Conservation (phyloP, 2,329 filamentous ascomycete genomes). For the Emmonsia crescens region DNA sequence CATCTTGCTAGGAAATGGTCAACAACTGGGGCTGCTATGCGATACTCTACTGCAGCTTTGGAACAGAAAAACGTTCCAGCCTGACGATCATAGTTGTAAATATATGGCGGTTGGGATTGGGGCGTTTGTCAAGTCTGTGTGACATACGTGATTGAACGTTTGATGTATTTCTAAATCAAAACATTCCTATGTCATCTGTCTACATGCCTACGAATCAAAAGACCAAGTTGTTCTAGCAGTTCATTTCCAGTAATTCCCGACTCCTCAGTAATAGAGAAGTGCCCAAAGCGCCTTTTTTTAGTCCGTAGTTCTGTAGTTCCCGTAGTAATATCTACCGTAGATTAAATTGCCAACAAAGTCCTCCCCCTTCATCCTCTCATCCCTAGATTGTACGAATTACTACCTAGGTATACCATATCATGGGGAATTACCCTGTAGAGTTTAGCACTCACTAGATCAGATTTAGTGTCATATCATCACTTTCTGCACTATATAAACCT, state of each 20-base stretch:
- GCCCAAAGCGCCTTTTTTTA: background rate
- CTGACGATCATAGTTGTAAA: background rate
- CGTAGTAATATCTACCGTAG: background rate
- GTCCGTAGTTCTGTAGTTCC: too few species aligned
- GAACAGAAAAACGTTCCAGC: background rate
- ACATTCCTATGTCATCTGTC: background rate
- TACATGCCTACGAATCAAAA: background rate
- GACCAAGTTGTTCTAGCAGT: constrained; percentile 2
- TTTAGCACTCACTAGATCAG: too few species aligned
- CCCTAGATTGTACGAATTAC: too few species aligned
- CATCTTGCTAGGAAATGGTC: constrained; percentile 16
- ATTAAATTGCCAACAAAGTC: background rate
- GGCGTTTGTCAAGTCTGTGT: background rate
- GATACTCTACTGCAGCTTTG: background rate
- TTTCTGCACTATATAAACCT: too few species aligned
- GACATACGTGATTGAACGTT: background rate
- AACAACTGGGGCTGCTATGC: constrained; percentile 14
- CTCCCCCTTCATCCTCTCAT: too few species aligned
- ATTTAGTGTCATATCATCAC: too few species aligned
- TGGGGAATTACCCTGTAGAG: too few species aligned
- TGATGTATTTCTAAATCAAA: background rate
- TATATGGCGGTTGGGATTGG: background rate
- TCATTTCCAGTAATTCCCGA: background rate
- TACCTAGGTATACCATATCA: too few species aligned
- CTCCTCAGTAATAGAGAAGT: background rate